Evolutionary conservation across 192 early-diverging fungal species (phyloP).

Genomic region (Lobosporangium transversale): DNA sequence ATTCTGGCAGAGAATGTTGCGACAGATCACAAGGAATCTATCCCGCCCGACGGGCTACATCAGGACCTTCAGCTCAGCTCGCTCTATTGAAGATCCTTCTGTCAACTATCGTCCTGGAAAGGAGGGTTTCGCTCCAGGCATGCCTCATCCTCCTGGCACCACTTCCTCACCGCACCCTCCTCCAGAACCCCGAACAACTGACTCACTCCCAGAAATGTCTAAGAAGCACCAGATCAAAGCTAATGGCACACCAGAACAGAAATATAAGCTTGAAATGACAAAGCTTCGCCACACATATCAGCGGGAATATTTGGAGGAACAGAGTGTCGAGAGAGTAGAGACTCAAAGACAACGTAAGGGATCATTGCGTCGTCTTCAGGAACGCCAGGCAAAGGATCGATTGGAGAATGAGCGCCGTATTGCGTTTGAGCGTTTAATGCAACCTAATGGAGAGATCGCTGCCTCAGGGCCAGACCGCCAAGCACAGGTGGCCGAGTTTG

Average conservation of each 20-base stretch:
- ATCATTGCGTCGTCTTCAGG: constrained; percentile 33
- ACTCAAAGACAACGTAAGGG: constrained; percentile 30
- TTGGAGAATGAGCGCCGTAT: constrained; percentile 37
- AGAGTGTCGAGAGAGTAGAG: constrained; percentile 21
- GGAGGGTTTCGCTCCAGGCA: constrained; percentile 49
- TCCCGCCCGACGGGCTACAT: constrained; percentile 18
- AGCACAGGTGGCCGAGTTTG: constrained; percentile 38
- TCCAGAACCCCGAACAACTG: constrained; percentile 39
- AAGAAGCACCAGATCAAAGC: constrained; percentile 38
- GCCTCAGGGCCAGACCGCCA: constrained; percentile 21
- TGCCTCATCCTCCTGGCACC: constrained; percentile 46
- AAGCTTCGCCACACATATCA: constrained; percentile 49
- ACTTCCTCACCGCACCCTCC: constrained; percentile 32
- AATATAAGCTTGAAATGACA: constrained; percentile 48
- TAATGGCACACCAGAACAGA: constrained; percentile 32
- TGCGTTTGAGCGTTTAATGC: constrained; percentile 36
- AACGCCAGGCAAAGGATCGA: constrained; percentile 24
- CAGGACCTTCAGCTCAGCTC: constrained; percentile 35
- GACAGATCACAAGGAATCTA: constrained; percentile 37
- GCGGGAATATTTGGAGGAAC: constrained; percentile 22
- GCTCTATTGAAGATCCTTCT: constrained; percentile 44
- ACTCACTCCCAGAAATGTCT: constrained; percentile 46
- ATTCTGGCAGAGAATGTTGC: constrained; percentile 47
- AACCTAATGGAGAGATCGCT: constrained; percentile 18
- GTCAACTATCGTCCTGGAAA: constrained; percentile 45